Evolutionary conservation across 2,329 filamentous ascomycete species (phyloP).

Genomic region (Trichothecium roseum): DNA sequence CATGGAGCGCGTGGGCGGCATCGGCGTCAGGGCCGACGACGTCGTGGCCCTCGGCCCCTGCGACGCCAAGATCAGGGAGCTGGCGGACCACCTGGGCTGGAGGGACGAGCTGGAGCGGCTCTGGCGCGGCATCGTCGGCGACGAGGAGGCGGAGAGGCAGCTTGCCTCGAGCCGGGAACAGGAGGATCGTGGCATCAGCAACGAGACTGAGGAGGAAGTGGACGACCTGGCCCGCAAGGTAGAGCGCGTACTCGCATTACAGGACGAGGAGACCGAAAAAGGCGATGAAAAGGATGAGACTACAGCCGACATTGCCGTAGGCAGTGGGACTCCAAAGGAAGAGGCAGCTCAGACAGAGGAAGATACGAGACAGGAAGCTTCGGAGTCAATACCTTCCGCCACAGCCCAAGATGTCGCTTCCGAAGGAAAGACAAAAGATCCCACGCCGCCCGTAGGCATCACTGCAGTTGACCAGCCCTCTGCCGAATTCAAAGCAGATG

Average conservation of each 20-base stretch:
- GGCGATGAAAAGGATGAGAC: not conserved
- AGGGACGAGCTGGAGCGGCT: conserved; percentile 65
- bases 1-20: conserved; percentile 65
- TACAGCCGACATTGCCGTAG: too few relatives aligned
- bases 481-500: too few relatives aligned
- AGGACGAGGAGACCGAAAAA: conserved; percentile 7
- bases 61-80: conserved; percentile 66
- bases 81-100: conserved; percentile 81
- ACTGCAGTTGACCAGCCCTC: too few relatives aligned
- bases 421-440: too few relatives aligned
- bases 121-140: conserved; percentile 60
- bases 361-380: not conserved
- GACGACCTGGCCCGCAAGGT: conserved; percentile 25
- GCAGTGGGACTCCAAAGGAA: not conserved
- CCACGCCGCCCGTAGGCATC: too few relatives aligned
- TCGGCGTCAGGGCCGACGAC: conserved; percentile 73
- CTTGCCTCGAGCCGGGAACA: conserved; percentile 17
- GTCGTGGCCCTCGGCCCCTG: conserved; percentile 76
- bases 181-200: conserved; percentile 17
- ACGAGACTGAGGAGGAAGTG: conserved; percentile 32
- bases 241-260: conserved; percentile 20
- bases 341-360: not conserved
- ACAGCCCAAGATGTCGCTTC: too few relatives aligned
- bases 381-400: too few relatives aligned
- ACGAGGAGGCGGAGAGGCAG: conserved; percentile 44